Conservation (phyloP, 495 filamentous ascomycete species). For the Bacidia rubella region DNA sequence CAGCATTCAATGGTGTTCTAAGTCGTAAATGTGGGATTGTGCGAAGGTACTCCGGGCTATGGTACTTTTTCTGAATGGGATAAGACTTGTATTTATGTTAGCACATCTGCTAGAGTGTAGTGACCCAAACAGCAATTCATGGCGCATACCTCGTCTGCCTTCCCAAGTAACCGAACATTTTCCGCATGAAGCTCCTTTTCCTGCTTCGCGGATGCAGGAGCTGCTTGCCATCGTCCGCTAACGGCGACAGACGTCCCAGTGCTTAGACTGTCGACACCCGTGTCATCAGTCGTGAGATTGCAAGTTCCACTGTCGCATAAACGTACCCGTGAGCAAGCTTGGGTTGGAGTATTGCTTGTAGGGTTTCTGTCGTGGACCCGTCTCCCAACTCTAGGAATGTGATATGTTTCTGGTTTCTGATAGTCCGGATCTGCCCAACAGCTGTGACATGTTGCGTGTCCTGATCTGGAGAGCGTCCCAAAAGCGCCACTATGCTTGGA, state of each 20-base stretch:
- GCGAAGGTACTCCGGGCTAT: slow-evolving; percentile 76
- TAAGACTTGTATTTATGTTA: slow-evolving; percentile 45
- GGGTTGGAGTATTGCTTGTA: slow-evolving; percentile 73
- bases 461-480: slow-evolving; percentile 5
- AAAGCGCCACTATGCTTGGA: slow-evolving; percentile 13
- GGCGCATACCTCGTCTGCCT: slow-evolving; percentile 59
- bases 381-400: slow-evolving; percentile 79
- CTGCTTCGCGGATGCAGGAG: slow-evolving; percentile 53
- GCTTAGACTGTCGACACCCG: slow-evolving; percentile 43
- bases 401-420: slow-evolving; percentile 71
- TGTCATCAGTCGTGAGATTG: slow-evolving; percentile 2
- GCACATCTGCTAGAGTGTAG: background rate
- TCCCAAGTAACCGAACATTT: slow-evolving; percentile 55
- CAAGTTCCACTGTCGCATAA: slow-evolving; percentile 14
- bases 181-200: slow-evolving; percentile 66
- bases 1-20: slow-evolving; percentile 67
- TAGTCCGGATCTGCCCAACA: slow-evolving; percentile 69
- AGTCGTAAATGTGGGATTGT: slow-evolving; percentile 80
- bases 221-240: slow-evolving; percentile 65
- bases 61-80: slow-evolving; percentile 89
- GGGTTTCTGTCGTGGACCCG: slow-evolving; percentile 62
- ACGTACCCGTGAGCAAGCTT: slow-evolving; percentile 66
- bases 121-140: too few species aligned
- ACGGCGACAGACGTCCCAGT: slow-evolving; percentile 70
- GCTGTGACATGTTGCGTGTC: slow-evolving; percentile 36